Percentiles rank a stretch among this genome's conserved stretches.
Conservation (phyloP, 768 basidiomycete species). For the Boletus rubropictus region DNA sequence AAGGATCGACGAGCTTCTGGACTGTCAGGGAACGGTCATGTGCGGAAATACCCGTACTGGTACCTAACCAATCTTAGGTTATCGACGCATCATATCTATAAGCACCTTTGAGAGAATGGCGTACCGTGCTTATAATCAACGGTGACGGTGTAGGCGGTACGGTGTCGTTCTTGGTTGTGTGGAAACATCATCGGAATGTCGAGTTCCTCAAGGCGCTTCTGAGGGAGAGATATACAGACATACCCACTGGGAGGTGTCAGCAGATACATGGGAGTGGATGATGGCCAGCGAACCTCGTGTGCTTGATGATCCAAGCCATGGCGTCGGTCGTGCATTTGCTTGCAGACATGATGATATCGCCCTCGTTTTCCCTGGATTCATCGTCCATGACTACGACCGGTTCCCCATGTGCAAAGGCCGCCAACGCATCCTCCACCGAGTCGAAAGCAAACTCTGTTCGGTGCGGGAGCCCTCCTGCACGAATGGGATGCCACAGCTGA, state of each 20-base stretch:
- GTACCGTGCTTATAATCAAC: constrained; percentile 88
- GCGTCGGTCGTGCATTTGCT: constrained; percentile 83
- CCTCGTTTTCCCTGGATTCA: constrained; percentile 93
- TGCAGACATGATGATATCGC: constrained; percentile 89
- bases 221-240: constrained; percentile 83
- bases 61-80: constrained; percentile 43
- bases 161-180: constrained; percentile 81
- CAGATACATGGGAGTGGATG: background rate
- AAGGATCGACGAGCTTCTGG: constrained; percentile 68
- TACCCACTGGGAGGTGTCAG: constrained; percentile 62
- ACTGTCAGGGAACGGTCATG: constrained; percentile 89
- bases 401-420: constrained; percentile 71
- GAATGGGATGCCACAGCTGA: constrained; percentile 20
- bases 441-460: constrained; percentile 63
- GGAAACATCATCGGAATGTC: constrained; percentile 93
- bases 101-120: background rate
- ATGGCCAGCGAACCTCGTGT: constrained; percentile 75
- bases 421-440: constrained; percentile 70
- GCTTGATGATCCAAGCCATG: constrained; percentile 99
- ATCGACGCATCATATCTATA: background rate
- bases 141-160: constrained; percentile 93
- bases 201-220: constrained; percentile 67
- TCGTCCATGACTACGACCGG: constrained; percentile 98
- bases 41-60: constrained; percentile 94
- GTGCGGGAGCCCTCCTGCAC: constrained; percentile 11